Evolutionary conservation across 352 stramenopile genomes (phyloP), one percentile per base, ranked within the genome.

Genomic region (Phytophthora tubulina): DNA sequence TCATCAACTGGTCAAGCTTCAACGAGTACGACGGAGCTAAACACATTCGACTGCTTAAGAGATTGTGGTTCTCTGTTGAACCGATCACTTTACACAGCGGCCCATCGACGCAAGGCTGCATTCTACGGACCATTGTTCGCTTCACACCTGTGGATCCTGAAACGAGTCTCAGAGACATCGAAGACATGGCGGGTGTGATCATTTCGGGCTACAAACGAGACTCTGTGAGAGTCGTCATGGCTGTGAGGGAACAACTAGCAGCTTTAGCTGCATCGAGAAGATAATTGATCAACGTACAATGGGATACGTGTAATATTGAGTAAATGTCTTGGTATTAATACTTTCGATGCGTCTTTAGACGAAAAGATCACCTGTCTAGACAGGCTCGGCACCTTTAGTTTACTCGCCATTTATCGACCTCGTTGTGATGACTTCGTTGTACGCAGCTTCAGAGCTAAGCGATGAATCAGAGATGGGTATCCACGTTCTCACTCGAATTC

Each of bases 1-100:
- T 76, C 17, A 73, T 76, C 51, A 73, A 61, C 33, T 76, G 70
- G 70, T 73, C 56, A 9, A 73, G 70, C 6, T 76, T 76, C 21
- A 63, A 66, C 17, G 70, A 76, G 50, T 76, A 76, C 32, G 44
- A 64, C 31, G 70, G 70, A 11, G 57, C 42, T 1, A 67, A 58
- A n/a, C 70, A 69, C 38, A 55, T 76, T 52, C 69, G 55, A 31
- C 13, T 76, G 8, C 63, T 69, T 10, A 76, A 76, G 15, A 36
- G 57, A 32, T 36, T 76, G 21, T 76, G 70, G 70, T 64, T 73
- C n/a, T 69, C 46, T 17, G 32, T 76, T 9, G 69, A 76, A 33
- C 70, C 70, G 0, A 70, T 73, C 5, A 13, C n/a, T 13, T 49
- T 65, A 10, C 8, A 61, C 17, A 57, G 13, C 30, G 36, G n/a